phyloP scores from a whole-genome alignment of 2,329 filamentous ascomycete genomes.

The Epichloe uncinata region DNA sequence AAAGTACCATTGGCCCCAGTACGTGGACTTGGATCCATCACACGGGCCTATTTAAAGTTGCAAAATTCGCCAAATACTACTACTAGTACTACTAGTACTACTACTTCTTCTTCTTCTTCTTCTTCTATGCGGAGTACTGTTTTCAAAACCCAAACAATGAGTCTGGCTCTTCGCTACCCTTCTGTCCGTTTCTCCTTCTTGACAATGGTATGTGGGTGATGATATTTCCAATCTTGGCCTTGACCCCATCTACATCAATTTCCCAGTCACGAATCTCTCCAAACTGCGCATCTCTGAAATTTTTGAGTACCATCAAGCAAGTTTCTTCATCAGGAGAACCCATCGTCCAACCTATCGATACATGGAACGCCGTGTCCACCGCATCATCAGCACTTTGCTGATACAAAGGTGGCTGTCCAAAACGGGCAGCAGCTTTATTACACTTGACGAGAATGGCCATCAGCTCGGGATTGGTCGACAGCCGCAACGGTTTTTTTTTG shows the following conservation, averaged over 20 bases:
- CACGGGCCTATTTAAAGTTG: no score
- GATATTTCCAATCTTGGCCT: conserved; percentile 62
- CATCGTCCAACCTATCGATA: conserved; percentile 81
- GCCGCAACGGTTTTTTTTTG: neutral
- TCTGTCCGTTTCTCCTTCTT: neutral
- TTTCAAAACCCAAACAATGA: conserved; percentile 8
- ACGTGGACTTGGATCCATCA: neutral
- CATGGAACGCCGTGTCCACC: conserved; percentile 51
- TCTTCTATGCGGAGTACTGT: no score
- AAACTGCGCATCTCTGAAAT: conserved; percentile 14
- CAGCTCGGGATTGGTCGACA: conserved; percentile 35
- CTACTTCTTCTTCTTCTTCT: no score
- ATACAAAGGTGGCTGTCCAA: conserved; percentile 63
- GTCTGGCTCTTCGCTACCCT: neutral
- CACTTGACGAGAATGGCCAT: conserved; percentile 50
- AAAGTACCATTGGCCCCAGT: no score
- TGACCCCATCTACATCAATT: conserved; percentile 48
- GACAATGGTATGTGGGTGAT: conserved; percentile 38
- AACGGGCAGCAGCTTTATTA: conserved; percentile 47
- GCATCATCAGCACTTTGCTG: conserved; percentile 14
- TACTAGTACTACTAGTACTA: no score
- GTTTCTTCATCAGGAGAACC: conserved; percentile 32
- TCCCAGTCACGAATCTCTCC: conserved; percentile 25
- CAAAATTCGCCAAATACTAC: no score
- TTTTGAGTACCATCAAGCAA: conserved; percentile 13